A percentile compares a stretch with the other conserved stretches of the same genome.
These are phyloP conservation scores for Eutypa lata DNA, from an alignment of 2,329 filamentous ascomycete genomes.

Conservation along the genomic window DNA sequence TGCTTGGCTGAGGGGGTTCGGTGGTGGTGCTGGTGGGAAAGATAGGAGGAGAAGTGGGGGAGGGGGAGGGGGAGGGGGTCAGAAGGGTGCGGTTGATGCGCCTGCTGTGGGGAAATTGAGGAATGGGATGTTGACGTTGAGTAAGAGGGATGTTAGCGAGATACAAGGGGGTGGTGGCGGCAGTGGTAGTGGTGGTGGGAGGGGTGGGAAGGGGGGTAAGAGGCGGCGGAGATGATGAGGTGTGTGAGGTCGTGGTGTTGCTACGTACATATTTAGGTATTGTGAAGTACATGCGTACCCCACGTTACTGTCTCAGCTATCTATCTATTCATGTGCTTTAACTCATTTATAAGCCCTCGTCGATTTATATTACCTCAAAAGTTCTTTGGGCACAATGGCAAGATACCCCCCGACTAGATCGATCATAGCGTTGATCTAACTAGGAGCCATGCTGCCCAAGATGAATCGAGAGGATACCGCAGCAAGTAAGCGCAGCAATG, in stretches of 20 bases:
- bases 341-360: too few species aligned
- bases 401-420: too few species aligned
- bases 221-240: conserved; percentile 22
- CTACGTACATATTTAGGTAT: neutral
- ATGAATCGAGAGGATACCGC: too few species aligned
- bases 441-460: too few species aligned
- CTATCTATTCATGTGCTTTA: too few species aligned
- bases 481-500: too few species aligned
- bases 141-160: conserved; percentile 64
- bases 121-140: conserved; percentile 71
- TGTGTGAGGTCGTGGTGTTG: neutral
- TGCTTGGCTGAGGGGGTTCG: conserved; percentile 10
- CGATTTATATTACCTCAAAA: too few species aligned
- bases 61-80: conserved; percentile 30
- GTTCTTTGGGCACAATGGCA: too few species aligned
- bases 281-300: too few species aligned
- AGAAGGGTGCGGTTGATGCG: conserved; percentile 63
- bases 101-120: conserved; percentile 78
- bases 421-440: too few species aligned
- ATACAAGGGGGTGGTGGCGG: conserved; percentile 18
- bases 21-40: conserved; percentile 10
- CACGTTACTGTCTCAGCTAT: too few species aligned
- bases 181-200: conserved; percentile 6
- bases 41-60: conserved; percentile 32
- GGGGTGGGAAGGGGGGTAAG: conserved; percentile 14